Base-by-base conservation (phyloP, 371 early-diverging fungal genomes). In the Zancudomyces culisetae region DNA sequence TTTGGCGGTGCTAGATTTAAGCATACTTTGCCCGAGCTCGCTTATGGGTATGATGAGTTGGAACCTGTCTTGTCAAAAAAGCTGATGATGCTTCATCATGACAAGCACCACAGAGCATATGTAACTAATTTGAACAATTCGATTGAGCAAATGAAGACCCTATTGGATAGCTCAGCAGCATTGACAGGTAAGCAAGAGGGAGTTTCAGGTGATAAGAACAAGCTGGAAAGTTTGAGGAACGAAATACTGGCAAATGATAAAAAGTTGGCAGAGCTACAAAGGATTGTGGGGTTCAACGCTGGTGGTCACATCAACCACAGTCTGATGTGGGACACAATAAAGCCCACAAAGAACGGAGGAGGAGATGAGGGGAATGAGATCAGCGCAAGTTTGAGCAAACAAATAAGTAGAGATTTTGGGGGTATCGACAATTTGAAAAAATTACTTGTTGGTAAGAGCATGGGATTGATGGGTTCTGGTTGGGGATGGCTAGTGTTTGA, bases 271-370 rank as follows among this genome's bases (percentile, higher is more conserved):
- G 71, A 78, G 24, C 60, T 93, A 53, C 89, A 90, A 70, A 68
- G 73, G 27, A 79, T 79, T 21, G 60, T 98, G 54, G 86, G 80
- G 68, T 91, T 95, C 73, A 88, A 92, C 70, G 97, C 87, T 55
- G 98, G 98, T 60, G 97, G 98, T 8, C 96, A 97, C 64, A 84
- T 91, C 74, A 98, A 98, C 78, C 98, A 98, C 69, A 78, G 81
- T 52, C 73, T 98, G 51, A 96, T 92, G 76, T 98, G 97, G 95
- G 71, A 79, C 59, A 88, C 87, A 70, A 74, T 98, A 68, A 81
- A 84, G 1, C 89, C 94, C 43, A 75, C 78, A 59, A 77, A 72
- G 51, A 61, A 72, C 30, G 85, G 81, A 49, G 83, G 84, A n/a
- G 88, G 87, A 42, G 78, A 80, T 43, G 66, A 61, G 30, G 73